These are phyloP conservation scores for Cotoneaster glaucophyllus DNA, from an alignment of 306 rosid species.

Conservation along the genomic window DNA sequence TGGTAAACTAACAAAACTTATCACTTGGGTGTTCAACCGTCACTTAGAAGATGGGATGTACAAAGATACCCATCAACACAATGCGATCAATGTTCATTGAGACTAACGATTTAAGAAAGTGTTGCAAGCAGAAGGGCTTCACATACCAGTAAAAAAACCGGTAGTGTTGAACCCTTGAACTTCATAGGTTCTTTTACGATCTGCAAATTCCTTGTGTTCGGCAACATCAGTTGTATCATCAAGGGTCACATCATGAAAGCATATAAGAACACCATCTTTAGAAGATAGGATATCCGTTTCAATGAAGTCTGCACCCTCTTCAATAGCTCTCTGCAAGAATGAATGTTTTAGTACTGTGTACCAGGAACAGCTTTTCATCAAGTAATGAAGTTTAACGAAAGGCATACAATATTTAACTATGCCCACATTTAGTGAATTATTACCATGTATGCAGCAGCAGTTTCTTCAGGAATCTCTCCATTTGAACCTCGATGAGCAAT, in stretches of 20 bases:
- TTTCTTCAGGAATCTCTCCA: constrained; percentile 93
- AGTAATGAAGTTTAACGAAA: not conserved
- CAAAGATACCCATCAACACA: not conserved
- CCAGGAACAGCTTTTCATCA: not conserved
- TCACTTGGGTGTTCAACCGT: not conserved
- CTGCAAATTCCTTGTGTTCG: constrained; percentile 49
- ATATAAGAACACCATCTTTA: constrained; percentile 78
- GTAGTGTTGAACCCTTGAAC: constrained; percentile 56
- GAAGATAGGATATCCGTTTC: constrained; percentile 85
- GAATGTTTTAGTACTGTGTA: constrained; percentile 10
- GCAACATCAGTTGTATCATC: constrained; percentile 67
- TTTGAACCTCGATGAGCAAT: constrained; percentile 92
- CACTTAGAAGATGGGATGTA: not conserved
- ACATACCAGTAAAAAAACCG: constrained; percentile 73
- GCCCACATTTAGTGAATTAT: not conserved
- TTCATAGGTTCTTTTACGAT: constrained; percentile 77
- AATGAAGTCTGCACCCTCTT: constrained; percentile 96
- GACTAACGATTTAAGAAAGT: not conserved
- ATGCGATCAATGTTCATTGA: not conserved
- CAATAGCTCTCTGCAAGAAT: constrained; percentile 77
- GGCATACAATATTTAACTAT: too few species aligned
- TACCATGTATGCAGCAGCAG: constrained; percentile 71
- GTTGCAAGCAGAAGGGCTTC: constrained; percentile 8
- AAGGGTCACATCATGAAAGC: constrained; percentile 79
- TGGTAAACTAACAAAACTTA: not conserved